phyloP scores from a whole-genome alignment of 2,329 filamentous ascomycete species.

The Penicillium griseofulvum region DNA sequence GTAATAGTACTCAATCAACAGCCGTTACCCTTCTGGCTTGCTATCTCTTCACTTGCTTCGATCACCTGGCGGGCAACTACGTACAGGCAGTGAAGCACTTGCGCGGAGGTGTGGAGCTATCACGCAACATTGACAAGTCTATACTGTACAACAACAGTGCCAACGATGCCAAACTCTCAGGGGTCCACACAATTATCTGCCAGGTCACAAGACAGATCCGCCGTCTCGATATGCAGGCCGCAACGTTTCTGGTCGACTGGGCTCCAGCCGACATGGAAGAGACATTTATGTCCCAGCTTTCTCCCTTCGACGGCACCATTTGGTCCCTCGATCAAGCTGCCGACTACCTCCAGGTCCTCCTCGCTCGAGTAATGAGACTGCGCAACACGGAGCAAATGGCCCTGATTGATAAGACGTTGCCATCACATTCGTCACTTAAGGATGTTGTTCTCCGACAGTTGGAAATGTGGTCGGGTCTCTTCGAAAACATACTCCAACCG shows the following conservation, averaged over 20 bases:
- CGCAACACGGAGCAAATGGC: conserved; percentile 22
- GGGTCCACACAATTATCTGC: conserved; percentile 20
- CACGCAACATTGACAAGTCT: conserved; percentile 9
- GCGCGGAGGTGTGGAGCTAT: conserved; percentile 35
- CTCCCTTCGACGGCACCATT: conserved; percentile 18
- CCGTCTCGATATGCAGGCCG: conserved; percentile 39
- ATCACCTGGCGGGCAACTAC: conserved; percentile 36
- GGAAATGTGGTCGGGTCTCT: conserved; percentile 10
- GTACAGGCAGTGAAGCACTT: conserved; percentile 38
- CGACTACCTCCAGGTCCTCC: conserved; percentile 32
- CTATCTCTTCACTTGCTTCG: conserved; percentile 43
- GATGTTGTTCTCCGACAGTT: conserved; percentile 4
- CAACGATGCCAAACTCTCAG: conserved; percentile 12
- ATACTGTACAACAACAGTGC: not conserved
- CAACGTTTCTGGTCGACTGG: conserved; percentile 32
- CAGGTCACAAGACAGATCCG: conserved; percentile 37
- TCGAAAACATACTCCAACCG: conserved; percentile 6
- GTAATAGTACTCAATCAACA: conserved; percentile 25
- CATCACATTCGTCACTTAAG: conserved; percentile 1
- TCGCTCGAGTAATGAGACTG: conserved; percentile 32
- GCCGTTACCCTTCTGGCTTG: conserved; percentile 39
- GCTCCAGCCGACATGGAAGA: conserved; percentile 30
- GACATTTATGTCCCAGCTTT: conserved; percentile 6
- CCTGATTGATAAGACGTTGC: not conserved
- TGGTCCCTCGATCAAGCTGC: conserved; percentile 34